Evolutionary conservation across 306 rosid species (phyloP).

Genomic region (Pterocarpus santalinus): DNA sequence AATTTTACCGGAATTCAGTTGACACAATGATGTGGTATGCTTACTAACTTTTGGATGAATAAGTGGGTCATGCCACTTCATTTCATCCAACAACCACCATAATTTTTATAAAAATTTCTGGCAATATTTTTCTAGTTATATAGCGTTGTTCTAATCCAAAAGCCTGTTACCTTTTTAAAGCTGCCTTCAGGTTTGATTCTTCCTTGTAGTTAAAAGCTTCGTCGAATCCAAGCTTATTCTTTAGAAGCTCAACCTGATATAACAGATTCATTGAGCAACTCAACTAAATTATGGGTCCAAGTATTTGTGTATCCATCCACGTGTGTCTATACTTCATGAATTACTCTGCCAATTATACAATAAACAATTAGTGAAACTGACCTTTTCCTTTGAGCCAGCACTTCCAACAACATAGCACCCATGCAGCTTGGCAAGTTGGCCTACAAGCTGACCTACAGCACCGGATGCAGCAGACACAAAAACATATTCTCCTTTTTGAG

Average conservation of each 20-base stretch:
- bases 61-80: no score
- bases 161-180: conserved; percentile 51
- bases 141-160: no score
- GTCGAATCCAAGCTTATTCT: conserved; percentile 57
- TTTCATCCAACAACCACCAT: no score
- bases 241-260: conserved; percentile 57
- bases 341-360: not conserved
- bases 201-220: conserved; percentile 66
- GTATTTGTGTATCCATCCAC: conserved; percentile 19
- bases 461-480: conserved; percentile 69
- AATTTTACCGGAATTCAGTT: no score
- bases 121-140: no score
- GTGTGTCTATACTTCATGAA: conserved; percentile 10
- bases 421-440: conserved; percentile 64
- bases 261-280: conserved; percentile 18
- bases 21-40: no score
- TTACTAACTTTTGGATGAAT: no score
- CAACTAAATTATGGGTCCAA: not conserved
- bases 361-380: conserved; percentile 22
- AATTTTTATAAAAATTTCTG: no score
- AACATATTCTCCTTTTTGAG: conserved; percentile 58
- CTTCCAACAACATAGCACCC: conserved; percentile 79
- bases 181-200: conserved; percentile 53
- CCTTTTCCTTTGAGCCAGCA: conserved; percentile 63
- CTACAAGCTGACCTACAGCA: conserved; percentile 71